phyloP scores from a whole-genome alignment of 257 asterid genomes.

The Solanum gandarillasii region DNA sequence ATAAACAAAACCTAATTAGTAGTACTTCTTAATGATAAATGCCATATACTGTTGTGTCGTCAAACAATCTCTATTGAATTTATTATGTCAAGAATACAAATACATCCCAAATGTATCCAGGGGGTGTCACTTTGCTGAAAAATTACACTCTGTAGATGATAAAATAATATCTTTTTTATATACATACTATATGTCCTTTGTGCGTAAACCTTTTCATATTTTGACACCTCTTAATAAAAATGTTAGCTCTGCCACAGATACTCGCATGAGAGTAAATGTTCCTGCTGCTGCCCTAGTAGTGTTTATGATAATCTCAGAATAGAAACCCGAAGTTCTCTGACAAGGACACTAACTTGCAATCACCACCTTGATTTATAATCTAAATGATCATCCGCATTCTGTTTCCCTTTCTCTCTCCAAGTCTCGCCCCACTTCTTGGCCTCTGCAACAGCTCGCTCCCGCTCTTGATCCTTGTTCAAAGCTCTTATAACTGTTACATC shows the following conservation, averaged over 20 bases:
- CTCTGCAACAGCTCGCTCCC: conserved; percentile 39
- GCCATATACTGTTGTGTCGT: background rate
- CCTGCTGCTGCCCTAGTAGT: background rate
- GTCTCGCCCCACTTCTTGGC: conserved; percentile 47
- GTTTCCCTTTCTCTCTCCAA: conserved; percentile 25
- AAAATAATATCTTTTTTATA: too few relatives aligned
- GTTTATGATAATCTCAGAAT: background rate
- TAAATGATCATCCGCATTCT: background rate
- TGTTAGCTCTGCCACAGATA: background rate
- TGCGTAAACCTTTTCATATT: background rate
- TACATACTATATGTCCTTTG: background rate
- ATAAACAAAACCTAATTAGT: background rate
- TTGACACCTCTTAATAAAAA: background rate
- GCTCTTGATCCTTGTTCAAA: conserved; percentile 12
- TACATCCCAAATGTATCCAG: background rate
- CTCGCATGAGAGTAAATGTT: background rate
- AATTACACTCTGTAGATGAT: too few relatives aligned
- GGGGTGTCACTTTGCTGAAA: background rate
- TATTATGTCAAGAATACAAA: background rate
- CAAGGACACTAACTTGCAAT: background rate
- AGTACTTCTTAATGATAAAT: background rate
- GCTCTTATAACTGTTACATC: background rate
- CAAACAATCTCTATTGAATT: background rate
- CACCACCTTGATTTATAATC: conserved; percentile 3
- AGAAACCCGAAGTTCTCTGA: background rate